phyloP scores from a whole-genome alignment of 257 asterid species.

The Scutellaria minor region DNA sequence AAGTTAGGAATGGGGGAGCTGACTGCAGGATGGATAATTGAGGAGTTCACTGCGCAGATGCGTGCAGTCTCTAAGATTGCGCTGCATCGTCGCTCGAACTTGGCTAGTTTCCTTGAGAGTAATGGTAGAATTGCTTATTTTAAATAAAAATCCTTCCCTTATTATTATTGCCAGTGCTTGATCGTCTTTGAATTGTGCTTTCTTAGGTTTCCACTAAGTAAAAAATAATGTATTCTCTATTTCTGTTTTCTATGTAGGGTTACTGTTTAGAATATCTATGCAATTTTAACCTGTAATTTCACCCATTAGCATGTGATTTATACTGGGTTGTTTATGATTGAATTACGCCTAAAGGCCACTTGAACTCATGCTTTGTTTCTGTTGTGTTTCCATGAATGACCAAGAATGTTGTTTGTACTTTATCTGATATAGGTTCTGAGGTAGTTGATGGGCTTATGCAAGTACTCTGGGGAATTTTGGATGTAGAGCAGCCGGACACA shows the following conservation, averaged over 20 bases:
- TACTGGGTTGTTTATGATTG: background rate
- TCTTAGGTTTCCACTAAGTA: background rate
- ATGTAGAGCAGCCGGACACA: conserved; percentile 91
- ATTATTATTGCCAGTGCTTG: background rate
- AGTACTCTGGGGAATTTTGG: conserved; percentile 97
- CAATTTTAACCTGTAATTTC: no score
- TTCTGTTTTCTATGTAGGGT: background rate
- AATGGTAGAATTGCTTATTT: conserved; percentile 56
- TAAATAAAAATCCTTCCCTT: background rate
- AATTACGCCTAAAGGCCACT: conserved; percentile 15
- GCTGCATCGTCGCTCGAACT: conserved; percentile 83
- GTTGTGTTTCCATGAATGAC: background rate
- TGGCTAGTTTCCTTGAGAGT: conserved; percentile 83
- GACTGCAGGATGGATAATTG: conserved; percentile 85
- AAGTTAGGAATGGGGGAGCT: conserved; percentile 86
- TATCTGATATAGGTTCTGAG: conserved; percentile 68
- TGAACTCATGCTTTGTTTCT: conserved; percentile 25
- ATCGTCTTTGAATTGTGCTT: conserved; percentile 26
- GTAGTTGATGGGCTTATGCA: conserved; percentile 97
- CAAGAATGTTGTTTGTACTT: conserved; percentile 6
- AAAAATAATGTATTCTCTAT: background rate
- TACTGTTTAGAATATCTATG: background rate
- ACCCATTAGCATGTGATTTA: background rate
- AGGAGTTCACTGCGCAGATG: conserved; percentile 95
- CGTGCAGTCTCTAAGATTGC: conserved; percentile 97